Evolutionary conservation across 2,329 filamentous ascomycete genomes (phyloP).

Genomic region (Aspergillus pseudoterreus): DNA sequence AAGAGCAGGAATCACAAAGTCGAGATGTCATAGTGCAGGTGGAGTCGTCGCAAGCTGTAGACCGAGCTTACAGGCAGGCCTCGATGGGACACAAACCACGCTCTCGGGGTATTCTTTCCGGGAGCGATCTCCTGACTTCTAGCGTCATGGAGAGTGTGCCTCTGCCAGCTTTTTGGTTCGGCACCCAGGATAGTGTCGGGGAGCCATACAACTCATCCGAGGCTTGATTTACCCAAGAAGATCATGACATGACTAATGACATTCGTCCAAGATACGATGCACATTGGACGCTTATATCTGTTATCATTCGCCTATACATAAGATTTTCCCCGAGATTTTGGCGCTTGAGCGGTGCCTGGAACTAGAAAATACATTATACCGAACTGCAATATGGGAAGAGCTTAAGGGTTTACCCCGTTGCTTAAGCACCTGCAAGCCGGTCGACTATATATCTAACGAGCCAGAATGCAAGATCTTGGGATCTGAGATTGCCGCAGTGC

Average conservation of each 20-base stretch:
- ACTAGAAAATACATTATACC: no score
- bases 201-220: slow-evolving; percentile 34
- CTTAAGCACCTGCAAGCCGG: no score
- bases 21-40: slow-evolving; percentile 35
- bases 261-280: slow-evolving; percentile 4
- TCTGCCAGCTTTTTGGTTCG: slow-evolving; percentile 35
- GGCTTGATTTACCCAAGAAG: slow-evolving; percentile 1
- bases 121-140: slow-evolving; percentile 37
- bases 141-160: slow-evolving; percentile 44
- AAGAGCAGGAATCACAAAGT: slow-evolving; percentile 13
- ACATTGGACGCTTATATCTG: not conserved
- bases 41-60: slow-evolving; percentile 39
- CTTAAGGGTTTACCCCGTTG: no score
- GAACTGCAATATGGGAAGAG: no score
- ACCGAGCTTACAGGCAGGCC: slow-evolving; percentile 17
- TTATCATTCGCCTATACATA: no score
- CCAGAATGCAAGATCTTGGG: no score
- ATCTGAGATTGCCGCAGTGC: no score
- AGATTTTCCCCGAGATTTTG: no score
- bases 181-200: slow-evolving; percentile 36
- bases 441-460: no score
- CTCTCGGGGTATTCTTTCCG: slow-evolving; percentile 24
- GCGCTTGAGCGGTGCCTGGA: no score
- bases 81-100: slow-evolving; percentile 11
- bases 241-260: not conserved